Base-by-base conservation (phyloP, 176 grass and related monocot genomes). In the Bolboschoenus planiculmis region DNA sequence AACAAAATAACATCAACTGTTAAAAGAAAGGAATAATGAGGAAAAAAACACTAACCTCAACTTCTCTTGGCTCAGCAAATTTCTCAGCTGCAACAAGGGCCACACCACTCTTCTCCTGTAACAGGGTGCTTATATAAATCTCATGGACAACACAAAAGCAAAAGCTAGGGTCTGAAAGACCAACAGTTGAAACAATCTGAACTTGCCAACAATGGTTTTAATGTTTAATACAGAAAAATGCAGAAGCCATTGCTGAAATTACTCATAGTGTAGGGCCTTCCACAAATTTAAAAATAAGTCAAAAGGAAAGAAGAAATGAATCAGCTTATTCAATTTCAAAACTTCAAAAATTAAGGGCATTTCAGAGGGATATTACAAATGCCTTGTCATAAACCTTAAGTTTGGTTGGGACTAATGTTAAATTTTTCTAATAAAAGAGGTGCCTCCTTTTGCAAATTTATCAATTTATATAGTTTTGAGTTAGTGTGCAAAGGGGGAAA, bases 81-180 rank as follows among this genome's bases (percentile, higher is more conserved):
- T 94, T 97, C 83, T 92, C 95, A 50, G 94, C 88, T 27, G 95
- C 95, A 85, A 91, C 87, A 61, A 97, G 90, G 47, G 84, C 79
- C 53, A 88, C 95, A 60, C 95, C 87, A 35, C 92, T 97, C 86
- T 97, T 97, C 81, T 91, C 94, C 94, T 97, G 90, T 67, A 61
- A 76, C 72, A 76, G 4, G 7, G 46, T 16, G 4, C 44, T 76
- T 31, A 20, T 30, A 27, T 51, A 31, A 68, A 76, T 51, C 13
- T 51, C 8, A 23, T 27, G 70, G 21, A 75, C 39, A 47, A 29
- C 27, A 51, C 13, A 76, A 76, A 73, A 44, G 35, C 16, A 48
- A 50, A 29, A 75, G 5, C 43, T 48, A 75, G 26, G 36, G 43
- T 75, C 42, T 75, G 71, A 75, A 75, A 75, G 43, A 75, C 71